phyloP scores from a whole-genome alignment of 495 filamentous ascomycete genomes.

The Hyaloscypha hepaticicola region DNA sequence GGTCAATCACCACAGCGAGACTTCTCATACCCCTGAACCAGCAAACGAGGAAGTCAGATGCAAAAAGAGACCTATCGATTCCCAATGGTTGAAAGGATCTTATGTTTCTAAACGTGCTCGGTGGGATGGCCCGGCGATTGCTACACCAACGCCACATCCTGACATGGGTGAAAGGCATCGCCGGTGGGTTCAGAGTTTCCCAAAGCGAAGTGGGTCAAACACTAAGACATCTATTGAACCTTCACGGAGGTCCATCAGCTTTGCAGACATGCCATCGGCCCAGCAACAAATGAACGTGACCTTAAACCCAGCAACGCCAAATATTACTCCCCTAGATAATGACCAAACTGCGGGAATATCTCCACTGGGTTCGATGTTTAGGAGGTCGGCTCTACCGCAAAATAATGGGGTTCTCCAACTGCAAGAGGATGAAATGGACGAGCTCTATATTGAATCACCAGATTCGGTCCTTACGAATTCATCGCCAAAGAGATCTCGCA shows the following conservation, averaged over 20 bases:
- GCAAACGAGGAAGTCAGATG: slow-evolving; percentile 5
- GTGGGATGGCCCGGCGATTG: slow-evolving; percentile 18
- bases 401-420: background rate
- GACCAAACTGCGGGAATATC: background rate
- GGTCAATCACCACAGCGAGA: background rate
- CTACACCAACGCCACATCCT: slow-evolving; percentile 26
- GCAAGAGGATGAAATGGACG: background rate
- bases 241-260: background rate
- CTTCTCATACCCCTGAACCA: background rate
- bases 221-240: background rate
- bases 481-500: background rate
- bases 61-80: slow-evolving; percentile 16
- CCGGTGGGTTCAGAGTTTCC: background rate
- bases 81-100: slow-evolving; percentile 30
- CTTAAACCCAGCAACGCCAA: background rate
- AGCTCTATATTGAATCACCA: background rate
- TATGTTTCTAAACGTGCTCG: slow-evolving; percentile 28
- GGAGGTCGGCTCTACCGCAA: background rate
- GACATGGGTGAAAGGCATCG: background rate
- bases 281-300: background rate
- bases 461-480: background rate
- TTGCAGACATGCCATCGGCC: background rate
- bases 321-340: background rate
- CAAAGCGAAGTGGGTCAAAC: background rate
- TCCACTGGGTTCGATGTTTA: background rate